Conservation (phyloP, 2,329 filamentous ascomycete species). For the Lachnellula hyalina region DNA sequence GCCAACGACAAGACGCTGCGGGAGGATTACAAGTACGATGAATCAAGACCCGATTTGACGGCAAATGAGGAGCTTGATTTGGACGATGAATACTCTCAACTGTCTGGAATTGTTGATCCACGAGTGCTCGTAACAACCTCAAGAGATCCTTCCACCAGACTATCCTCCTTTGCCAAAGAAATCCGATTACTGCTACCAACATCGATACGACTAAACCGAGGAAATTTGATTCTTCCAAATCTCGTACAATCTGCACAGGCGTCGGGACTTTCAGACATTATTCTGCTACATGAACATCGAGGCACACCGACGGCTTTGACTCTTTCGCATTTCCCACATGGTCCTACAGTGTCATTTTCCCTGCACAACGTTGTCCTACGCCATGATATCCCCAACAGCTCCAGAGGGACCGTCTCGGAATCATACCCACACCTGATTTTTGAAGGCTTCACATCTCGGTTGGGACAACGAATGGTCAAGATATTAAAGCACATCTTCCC, state of each 20-base stretch:
- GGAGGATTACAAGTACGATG: constrained; percentile 90
- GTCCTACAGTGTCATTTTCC: constrained; percentile 81
- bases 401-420: constrained; percentile 84
- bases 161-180: constrained; percentile 91
- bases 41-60: constrained; percentile 65
- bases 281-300: constrained; percentile 87
- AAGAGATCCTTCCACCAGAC: constrained; percentile 75
- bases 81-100: constrained; percentile 84
- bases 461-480: constrained; percentile 80
- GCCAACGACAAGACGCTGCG: constrained; percentile 81
- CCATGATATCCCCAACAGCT: constrained; percentile 84
- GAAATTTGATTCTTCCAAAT: constrained; percentile 82
- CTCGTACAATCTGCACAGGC: constrained; percentile 77
- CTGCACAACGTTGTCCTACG: constrained; percentile 90
- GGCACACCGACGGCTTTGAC: constrained; percentile 88
- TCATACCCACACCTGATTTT: constrained; percentile 94
- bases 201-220: constrained; percentile 81
- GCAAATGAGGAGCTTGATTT: constrained; percentile 66
- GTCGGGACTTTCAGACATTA: constrained; percentile 75
- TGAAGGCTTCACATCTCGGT: constrained; percentile 78
- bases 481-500: constrained; percentile 93
- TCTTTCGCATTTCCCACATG: constrained; percentile 81
- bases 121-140: constrained; percentile 87
- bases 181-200: constrained; percentile 80
- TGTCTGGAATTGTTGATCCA: constrained; percentile 88